phyloP scores from a whole-genome alignment of 345 rosid genomes.

The Raphanus sativus region DNA sequence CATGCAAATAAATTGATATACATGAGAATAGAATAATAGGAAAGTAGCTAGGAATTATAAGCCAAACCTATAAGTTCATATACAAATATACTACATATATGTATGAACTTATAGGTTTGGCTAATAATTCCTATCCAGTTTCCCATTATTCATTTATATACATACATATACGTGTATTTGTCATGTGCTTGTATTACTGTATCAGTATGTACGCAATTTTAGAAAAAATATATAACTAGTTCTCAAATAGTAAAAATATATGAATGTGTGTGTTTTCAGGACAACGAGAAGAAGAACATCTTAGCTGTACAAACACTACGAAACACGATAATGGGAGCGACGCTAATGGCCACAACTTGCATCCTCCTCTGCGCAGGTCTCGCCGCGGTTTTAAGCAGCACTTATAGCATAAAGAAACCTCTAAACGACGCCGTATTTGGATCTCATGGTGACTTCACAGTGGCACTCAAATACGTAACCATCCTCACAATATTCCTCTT shows the following conservation, averaged over 20 bases:
- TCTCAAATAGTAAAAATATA: neutral
- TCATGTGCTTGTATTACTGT: neutral
- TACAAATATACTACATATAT: neutral
- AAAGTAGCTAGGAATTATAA: neutral
- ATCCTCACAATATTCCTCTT: conserved; percentile 67
- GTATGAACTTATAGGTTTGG: neutral
- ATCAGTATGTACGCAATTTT: neutral
- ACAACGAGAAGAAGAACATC: conserved; percentile 91
- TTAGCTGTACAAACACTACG: conserved; percentile 84
- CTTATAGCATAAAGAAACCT: conserved; percentile 85
- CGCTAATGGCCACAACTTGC: conserved; percentile 92
- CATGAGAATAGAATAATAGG: neutral
- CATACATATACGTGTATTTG: neutral
- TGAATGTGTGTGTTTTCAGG: conserved; percentile 49
- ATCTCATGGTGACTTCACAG: conserved; percentile 83
- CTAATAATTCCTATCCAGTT: neutral
- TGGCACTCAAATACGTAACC: conserved; percentile 78
- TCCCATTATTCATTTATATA: neutral
- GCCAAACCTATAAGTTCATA: neutral
- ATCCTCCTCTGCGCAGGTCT: conserved; percentile 81
- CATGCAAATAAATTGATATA: neutral
- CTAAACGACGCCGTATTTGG: conserved; percentile 71
- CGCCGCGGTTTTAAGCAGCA: conserved; percentile 91
- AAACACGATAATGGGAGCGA: conserved; percentile 91
- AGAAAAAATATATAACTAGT: neutral